Evolutionary conservation across 2,329 filamentous ascomycete genomes (phyloP).

Genomic region (Dactylonectria estremocensis): DNA sequence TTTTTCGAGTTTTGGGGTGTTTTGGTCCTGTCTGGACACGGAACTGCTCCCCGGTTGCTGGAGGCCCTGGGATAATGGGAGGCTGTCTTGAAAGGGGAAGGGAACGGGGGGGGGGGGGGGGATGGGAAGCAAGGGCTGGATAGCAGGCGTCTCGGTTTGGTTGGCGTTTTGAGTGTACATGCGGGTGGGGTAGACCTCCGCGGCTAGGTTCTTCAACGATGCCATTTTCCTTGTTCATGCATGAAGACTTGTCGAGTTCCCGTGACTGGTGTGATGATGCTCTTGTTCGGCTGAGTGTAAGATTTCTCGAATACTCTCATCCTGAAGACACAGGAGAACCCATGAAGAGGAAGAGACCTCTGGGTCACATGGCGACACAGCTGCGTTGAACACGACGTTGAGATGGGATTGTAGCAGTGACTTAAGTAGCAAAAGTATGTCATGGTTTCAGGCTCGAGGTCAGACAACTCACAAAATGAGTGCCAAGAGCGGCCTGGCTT

Average conservation of each 20-base stretch:
- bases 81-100: constrained; percentile 14
- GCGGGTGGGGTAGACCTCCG: constrained; percentile 43
- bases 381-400: no score
- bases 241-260: background rate
- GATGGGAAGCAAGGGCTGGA: constrained; percentile 29
- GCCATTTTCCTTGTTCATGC: constrained; percentile 39
- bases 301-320: no score
- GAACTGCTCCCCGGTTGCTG: constrained; percentile 14
- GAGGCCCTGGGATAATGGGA: constrained; percentile 32
- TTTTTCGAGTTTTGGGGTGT: constrained; percentile 2
- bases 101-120: constrained; percentile 15
- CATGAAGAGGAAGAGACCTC: no score
- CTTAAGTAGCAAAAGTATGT: background rate
- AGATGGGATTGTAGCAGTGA: no score
- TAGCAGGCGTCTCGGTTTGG: constrained; percentile 37
- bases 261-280: background rate
- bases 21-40: background rate
- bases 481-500: background rate
- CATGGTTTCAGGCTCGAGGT: background rate
- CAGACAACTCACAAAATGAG: background rate
- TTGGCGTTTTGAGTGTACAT: constrained; percentile 43
- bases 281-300: no score
- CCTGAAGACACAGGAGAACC: no score
- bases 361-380: no score
- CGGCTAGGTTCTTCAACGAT: constrained; percentile 42